Percentiles rank a stretch among this genome's conserved stretches.
phyloP scores from a whole-genome alignment of 2,329 filamentous ascomycete species.

The Pseudophaeomoniella oleicola region DNA sequence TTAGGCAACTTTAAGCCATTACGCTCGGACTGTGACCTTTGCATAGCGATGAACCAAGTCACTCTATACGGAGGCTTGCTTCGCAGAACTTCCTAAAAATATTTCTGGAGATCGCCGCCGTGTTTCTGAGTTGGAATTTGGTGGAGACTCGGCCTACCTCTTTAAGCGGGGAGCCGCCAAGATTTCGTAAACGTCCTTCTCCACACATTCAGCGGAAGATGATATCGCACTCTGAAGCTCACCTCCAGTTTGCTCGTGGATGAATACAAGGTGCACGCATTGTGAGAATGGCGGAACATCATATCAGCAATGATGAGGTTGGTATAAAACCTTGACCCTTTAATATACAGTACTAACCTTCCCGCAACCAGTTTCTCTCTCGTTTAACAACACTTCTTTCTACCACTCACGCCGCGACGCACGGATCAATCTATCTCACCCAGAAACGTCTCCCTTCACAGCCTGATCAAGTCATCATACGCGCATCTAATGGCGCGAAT shows the following conservation, averaged over 20 bases:
- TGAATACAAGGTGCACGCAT: no score
- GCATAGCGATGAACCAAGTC: constrained; percentile 4
- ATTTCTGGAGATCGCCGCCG: not conserved
- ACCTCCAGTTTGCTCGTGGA: no score
- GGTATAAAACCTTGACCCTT: not conserved
- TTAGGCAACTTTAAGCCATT: constrained; percentile 10
- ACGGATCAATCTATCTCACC: constrained; percentile 27
- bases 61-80: no score
- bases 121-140: constrained; percentile 1
- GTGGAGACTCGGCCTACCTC: constrained; percentile 1
- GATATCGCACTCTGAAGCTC: not conserved
- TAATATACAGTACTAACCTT: not conserved
- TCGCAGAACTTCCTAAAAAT: no score
- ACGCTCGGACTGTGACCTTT: constrained; percentile 2
- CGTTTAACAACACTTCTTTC: constrained; percentile 23
- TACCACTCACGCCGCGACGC: constrained; percentile 22
- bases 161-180: constrained; percentile 1
- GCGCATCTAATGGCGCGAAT: constrained; percentile 68
- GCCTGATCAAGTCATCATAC: constrained; percentile 56
- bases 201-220: not conserved
- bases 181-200: not conserved
- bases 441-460: constrained; percentile 40
- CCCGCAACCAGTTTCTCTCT: constrained; percentile 24
- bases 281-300: constrained; percentile 7
- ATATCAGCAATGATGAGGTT: constrained; percentile 28